Base-by-base conservation (phyloP, 805 yeast genomes). In the Nakazawaea sp. region DNA sequence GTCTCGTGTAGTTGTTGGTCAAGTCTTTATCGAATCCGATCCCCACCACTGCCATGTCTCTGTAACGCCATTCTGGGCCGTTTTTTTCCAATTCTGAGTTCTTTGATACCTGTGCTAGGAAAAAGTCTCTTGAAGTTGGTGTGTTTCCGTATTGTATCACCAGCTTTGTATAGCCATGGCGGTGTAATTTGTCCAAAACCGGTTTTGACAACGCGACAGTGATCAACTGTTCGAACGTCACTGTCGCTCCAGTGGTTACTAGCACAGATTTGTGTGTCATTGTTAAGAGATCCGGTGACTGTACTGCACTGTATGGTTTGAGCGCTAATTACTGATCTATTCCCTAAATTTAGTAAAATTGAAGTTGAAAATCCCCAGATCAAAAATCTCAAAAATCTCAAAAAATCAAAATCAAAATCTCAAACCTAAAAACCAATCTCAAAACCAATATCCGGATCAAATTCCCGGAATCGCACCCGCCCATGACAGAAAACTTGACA, bases 161-260 rank as follows among this genome's bases (percentile, higher is more conserved):
- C 9, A 82, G 27, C 11, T 56, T 53, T 0, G 49, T 46, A 44
- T 64, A 74, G 0, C 72, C 72, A 0, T 48, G 40, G 0, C 46
- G 39, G 1, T 32, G n/a, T n/a, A 81, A 45, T 6, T 47, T 38
- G 0, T 48, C 30, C 0, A 73, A 44, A 25, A 78, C 69, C 2
- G 47, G 37, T 0, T 43, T 37, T 6, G 52, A 40, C 6, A 77
- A 45, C 0, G 74, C 56, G 7, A 64, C 53, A n/a, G 55, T 55
- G 1, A 90, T 56, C 12, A 90, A 68, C 13, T 52, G 59, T 9
- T 68, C 66, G 52, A 90, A 90, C 0, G 95, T 81, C 16, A 83
- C 89, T 0, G 97, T 89, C 2, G 96, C 97, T 1, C 97, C 97
- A 3, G 94, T 82, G 0, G 94, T 81, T 4, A 89, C 80, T 24